Conservation (phyloP, 495 filamentous ascomycete genomes). For the Tuber microsphaerosporum region DNA sequence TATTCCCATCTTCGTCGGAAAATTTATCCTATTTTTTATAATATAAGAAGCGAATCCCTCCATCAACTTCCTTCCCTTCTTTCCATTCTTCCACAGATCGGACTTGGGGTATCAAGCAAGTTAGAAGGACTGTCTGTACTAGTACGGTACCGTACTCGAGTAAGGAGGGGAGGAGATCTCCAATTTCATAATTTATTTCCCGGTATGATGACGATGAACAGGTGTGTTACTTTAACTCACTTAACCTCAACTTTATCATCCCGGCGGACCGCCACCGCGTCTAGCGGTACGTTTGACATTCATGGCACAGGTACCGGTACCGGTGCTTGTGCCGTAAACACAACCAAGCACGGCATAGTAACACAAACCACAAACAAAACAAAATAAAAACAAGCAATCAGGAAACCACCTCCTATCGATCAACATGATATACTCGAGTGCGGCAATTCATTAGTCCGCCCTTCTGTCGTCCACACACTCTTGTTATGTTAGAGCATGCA, state of each 20-base stretch:
- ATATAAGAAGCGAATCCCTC: too few relatives aligned
- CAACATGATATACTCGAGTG: background rate
- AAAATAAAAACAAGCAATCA: background rate
- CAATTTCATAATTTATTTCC: background rate
- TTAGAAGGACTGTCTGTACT: background rate
- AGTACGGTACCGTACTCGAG: too few relatives aligned
- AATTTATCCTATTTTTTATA: too few relatives aligned
- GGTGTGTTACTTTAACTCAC: too few relatives aligned
- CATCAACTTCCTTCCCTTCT: too few relatives aligned
- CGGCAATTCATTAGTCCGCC: background rate
- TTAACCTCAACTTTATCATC: background rate
- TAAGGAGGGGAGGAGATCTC: background rate
- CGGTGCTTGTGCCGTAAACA: background rate
- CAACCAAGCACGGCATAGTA: background rate
- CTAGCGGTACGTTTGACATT: background rate
- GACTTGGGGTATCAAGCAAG: slow-evolving; percentile 1
- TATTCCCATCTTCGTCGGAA: too few relatives aligned
- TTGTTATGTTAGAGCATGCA: background rate
- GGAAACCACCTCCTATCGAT: background rate
- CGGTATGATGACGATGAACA: too few relatives aligned
- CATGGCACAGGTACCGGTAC: background rate
- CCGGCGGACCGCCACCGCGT: background rate
- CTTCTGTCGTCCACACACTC: background rate
- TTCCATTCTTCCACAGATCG: too few relatives aligned
- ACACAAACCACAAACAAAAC: background rate